Evolutionary conservation across 1,284 basidiomycete genomes (phyloP).

Genomic region (Cutaneotrichosporon daszewskae): DNA sequence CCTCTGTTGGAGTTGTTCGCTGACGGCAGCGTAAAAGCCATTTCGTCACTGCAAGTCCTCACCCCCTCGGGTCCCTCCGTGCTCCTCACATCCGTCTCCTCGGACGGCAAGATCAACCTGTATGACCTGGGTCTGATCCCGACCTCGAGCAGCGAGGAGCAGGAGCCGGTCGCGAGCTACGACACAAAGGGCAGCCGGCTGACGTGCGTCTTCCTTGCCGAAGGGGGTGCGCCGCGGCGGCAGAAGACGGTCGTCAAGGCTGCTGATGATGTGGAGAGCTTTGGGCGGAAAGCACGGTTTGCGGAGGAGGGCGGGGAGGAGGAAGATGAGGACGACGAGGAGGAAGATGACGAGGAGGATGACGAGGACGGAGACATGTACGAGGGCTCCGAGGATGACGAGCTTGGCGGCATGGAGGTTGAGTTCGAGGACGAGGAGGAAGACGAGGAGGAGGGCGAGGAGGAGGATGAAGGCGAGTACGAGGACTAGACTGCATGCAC

Average conservation of each 20-base stretch:
- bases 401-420: conserved; percentile 1
- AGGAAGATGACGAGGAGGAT: conserved; percentile 48
- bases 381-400: conserved; percentile 3
- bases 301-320: conserved; percentile 24
- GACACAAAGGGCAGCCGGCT: conserved; percentile 78
- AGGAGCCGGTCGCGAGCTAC: conserved; percentile 58
- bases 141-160: conserved; percentile 14
- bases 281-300: conserved; percentile 21
- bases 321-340: conserved; percentile 20
- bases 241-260: conserved; percentile 13
- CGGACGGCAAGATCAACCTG: conserved; percentile 74
- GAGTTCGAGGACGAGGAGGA: conserved; percentile 4
- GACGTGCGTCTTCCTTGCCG: conserved; percentile 68
- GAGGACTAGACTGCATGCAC: conserved; percentile 1
- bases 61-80: conserved; percentile 50
- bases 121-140: conserved; percentile 61
- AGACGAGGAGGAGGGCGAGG: not conserved
- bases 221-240: conserved; percentile 49
- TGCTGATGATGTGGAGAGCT: conserved; percentile 47
- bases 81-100: conserved; percentile 67
- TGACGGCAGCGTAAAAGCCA: conserved; percentile 37
- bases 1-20: too few relatives aligned
- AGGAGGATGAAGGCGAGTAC: conserved; percentile 3
- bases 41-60: conserved; percentile 36
- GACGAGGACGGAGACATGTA: conserved; percentile 10